Evolutionary conservation across 257 asterid species (phyloP), one percentile per base, ranked within the genome.

Genomic region (Solanum pimpinellifolium): DNA sequence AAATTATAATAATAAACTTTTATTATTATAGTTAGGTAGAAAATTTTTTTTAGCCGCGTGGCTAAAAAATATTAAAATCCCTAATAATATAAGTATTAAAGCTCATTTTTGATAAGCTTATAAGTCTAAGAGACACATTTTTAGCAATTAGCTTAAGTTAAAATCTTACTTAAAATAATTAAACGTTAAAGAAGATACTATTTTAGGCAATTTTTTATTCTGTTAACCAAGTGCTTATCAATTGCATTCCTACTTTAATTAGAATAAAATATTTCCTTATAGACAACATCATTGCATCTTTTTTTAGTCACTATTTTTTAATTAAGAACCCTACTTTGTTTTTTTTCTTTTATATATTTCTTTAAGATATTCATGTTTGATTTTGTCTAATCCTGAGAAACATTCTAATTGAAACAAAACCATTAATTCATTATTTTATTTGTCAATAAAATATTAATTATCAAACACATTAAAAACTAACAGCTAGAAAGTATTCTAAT

Each of bases 331-430:
- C 16, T 78, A 27, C 60, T 62, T 46, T 75, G 35, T 27, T 56
- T 49, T 66, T 73, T 49, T 11, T 27, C 44, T 49, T 49, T 82
- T 49, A 5, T 2, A 33, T 2, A 18, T 37, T 49, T 39, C 46
- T 44, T 52, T 25, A 72, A 56, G 73, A 31, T 46, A 89, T 87
- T 82, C 87, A 65, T 90, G 87, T 83, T 85, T 83, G 87, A 90
- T 86, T 85, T 83, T 86, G 89, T 85, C 86, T 23, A 81, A 66
- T n/a, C n/a, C 16, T 35, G 16, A 37, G 77, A 62, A 44, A 84
- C 86, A 84, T 84, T 84, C 44, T 59, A 42, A 65, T 29, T 25
- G 21, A 39, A 33, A 23, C 75, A 33, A 41, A 25, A 27, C 15
- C 39, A 65, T 62, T 83, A 29, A 25, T 16, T 39, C 20, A 84